Evolutionary conservation across 257 asterid genomes (phyloP).

Genomic region (Catharanthus roseus): DNA sequence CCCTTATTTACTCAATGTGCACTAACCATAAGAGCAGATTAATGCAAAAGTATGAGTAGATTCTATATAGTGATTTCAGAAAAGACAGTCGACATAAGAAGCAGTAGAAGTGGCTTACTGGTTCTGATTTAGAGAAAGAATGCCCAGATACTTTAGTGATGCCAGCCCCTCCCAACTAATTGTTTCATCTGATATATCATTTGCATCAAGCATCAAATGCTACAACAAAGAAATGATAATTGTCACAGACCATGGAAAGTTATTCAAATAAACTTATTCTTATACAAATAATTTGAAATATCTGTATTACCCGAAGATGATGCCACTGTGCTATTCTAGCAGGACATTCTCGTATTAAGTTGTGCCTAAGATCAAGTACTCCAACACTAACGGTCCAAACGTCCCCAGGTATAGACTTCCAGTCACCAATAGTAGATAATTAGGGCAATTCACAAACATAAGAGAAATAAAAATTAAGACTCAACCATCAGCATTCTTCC

Average conservation of each 20-base stretch:
- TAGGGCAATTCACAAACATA: background rate
- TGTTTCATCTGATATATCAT: conserved; percentile 46
- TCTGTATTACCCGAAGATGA: conserved; percentile 49
- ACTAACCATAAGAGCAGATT: background rate
- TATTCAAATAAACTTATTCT: conserved; percentile 10
- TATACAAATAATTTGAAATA: conserved; percentile 12
- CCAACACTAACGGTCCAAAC: conserved; percentile 69
- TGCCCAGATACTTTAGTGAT: conserved; percentile 52
- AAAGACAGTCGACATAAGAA: conserved; percentile 9
- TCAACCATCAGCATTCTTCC: background rate
- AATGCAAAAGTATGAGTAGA: background rate
- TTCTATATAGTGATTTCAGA: background rate
- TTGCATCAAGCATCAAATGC: conserved; percentile 63
- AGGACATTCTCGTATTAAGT: conserved; percentile 57
- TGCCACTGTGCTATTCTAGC: conserved; percentile 41
- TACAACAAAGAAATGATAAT: conserved; percentile 18
- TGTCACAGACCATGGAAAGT: conserved; percentile 4
- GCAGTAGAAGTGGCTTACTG: conserved; percentile 36
- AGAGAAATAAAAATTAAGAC: background rate
- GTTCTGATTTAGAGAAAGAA: conserved; percentile 61
- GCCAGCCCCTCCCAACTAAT: conserved; percentile 74
- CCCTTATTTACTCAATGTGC: background rate
- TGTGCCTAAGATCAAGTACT: conserved; percentile 70
- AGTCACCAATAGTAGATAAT: conserved; percentile 30
- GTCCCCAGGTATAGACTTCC: conserved; percentile 74